These are phyloP conservation scores for Lactifluus rugatus DNA, from an alignment of 768 basidiomycete genomes.

Conservation along the genomic window DNA sequence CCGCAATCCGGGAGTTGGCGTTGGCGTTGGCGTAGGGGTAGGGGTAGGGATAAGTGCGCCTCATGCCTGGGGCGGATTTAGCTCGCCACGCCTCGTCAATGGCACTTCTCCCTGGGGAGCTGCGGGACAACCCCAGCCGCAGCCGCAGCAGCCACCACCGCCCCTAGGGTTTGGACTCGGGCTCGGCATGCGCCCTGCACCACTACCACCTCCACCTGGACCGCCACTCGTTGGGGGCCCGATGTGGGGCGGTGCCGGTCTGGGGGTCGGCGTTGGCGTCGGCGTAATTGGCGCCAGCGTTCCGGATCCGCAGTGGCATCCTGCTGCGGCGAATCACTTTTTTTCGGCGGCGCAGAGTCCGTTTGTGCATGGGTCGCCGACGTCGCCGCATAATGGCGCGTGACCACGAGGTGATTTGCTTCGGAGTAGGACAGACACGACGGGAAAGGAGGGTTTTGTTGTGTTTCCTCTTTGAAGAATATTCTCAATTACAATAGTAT, in stretches of 20 bases:
- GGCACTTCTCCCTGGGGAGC: slow-evolving; percentile 9
- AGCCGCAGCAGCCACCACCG: background rate
- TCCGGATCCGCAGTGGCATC: slow-evolving; percentile 14
- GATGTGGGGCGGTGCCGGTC: slow-evolving; percentile 15
- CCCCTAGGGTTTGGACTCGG: slow-evolving; percentile 5
- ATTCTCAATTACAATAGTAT: background rate
- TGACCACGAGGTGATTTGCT: background rate
- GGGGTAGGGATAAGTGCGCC: slow-evolving; percentile 2
- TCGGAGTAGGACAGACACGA: no score
- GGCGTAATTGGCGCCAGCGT: slow-evolving; percentile 2
- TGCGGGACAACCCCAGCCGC: background rate
- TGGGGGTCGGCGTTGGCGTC: slow-evolving; percentile 10
- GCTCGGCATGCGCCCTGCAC: slow-evolving; percentile 6
- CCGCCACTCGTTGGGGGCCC: slow-evolving; percentile 1
- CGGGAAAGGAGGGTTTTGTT: background rate
- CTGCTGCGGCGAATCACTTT: slow-evolving; percentile 12
- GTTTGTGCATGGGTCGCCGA: slow-evolving; percentile 19
- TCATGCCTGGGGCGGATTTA: slow-evolving; percentile 11
- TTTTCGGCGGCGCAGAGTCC: slow-evolving; percentile 18
- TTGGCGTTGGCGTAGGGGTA: background rate
- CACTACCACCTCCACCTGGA: slow-evolving; percentile 5
- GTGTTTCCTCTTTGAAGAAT: background rate
- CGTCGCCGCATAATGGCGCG: slow-evolving; percentile 19
- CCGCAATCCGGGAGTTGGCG: slow-evolving; percentile 8
- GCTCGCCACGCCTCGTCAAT: slow-evolving; percentile 8